phyloP scores from a whole-genome alignment of 1,284 basidiomycete genomes.

The Ganoderma leucocontextum region DNA sequence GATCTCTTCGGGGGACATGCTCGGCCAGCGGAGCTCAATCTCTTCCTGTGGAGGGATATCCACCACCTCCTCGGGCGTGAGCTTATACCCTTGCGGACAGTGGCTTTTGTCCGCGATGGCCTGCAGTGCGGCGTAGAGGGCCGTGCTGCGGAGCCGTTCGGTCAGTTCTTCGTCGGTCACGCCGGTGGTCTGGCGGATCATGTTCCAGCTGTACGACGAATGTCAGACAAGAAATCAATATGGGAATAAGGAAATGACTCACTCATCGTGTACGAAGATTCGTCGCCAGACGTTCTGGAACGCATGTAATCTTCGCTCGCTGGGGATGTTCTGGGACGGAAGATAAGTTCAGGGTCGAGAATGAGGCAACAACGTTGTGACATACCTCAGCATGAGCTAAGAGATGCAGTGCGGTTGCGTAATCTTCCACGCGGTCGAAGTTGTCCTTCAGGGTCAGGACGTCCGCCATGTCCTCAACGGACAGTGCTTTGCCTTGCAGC shows the following conservation, averaged over 20 bases:
- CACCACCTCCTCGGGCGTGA: conserved; percentile 61
- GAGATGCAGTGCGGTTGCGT: conserved; percentile 69
- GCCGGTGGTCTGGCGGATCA: conserved; percentile 70
- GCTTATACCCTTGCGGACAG: conserved; percentile 56
- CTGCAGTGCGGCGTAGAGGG: conserved; percentile 69
- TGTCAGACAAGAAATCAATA: background rate
- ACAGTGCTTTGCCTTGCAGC: conserved; percentile 72
- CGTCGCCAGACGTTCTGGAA: conserved; percentile 86
- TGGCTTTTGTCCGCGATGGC: conserved; percentile 54
- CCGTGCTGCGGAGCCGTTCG: conserved; percentile 70
- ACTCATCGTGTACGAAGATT: conserved; percentile 91
- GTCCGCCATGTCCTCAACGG: conserved; percentile 75
- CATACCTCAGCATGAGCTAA: conserved; percentile 63
- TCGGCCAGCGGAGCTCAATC: conserved; percentile 73
- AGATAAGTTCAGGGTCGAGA: background rate
- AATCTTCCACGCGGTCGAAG: conserved; percentile 58
- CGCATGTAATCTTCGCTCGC: conserved; percentile 71
- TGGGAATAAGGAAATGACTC: conserved; percentile 40
- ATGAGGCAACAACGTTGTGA: conserved; percentile 8
- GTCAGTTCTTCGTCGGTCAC: conserved; percentile 77
- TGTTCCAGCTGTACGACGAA: conserved; percentile 67
- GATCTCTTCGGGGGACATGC: conserved; percentile 69
- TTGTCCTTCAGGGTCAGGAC: conserved; percentile 80
- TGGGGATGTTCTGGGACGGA: conserved; percentile 65
- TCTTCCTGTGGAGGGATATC: conserved; percentile 63